These are phyloP conservation scores for Metschnikowia borealis DNA, from an alignment of 805 yeast genomes.

Conservation along the genomic window DNA sequence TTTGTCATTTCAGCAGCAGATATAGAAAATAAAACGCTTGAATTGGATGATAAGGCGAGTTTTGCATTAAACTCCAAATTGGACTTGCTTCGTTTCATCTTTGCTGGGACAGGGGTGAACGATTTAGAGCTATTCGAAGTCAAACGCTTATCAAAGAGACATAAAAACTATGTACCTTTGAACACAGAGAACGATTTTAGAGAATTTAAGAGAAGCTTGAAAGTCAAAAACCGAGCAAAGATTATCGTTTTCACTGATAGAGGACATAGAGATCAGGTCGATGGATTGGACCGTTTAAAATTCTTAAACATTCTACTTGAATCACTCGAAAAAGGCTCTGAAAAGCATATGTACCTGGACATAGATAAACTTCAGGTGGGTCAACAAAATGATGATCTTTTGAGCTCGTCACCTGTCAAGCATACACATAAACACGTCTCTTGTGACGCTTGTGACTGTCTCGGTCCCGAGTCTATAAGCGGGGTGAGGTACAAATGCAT, in stretches of 20 bases:
- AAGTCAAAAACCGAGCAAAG: conserved; percentile 44
- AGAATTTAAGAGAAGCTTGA: conserved; percentile 42
- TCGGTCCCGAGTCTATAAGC: not conserved
- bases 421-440: conserved; percentile 24
- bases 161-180: conserved; percentile 37
- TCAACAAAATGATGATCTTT: not conserved
- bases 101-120: not conserved
- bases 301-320: not conserved
- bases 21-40: not conserved
- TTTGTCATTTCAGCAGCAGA: not conserved
- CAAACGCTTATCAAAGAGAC: conserved; percentile 46
- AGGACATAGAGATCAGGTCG: not conserved
- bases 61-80: not conserved
- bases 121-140: conserved; percentile 1
- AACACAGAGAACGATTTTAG: conserved; percentile 38
- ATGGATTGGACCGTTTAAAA: not conserved
- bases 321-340: not conserved
- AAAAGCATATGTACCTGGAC: not conserved
- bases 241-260: conserved; percentile 17
- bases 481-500: conserved; percentile 17
- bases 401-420: not conserved
- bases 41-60: not conserved
- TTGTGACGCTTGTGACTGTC: conserved; percentile 36
- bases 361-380: not conserved
- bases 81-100: not conserved